Conservation (phyloP, 2,329 filamentous ascomycete species). For the Aspergillus tamarii region DNA sequence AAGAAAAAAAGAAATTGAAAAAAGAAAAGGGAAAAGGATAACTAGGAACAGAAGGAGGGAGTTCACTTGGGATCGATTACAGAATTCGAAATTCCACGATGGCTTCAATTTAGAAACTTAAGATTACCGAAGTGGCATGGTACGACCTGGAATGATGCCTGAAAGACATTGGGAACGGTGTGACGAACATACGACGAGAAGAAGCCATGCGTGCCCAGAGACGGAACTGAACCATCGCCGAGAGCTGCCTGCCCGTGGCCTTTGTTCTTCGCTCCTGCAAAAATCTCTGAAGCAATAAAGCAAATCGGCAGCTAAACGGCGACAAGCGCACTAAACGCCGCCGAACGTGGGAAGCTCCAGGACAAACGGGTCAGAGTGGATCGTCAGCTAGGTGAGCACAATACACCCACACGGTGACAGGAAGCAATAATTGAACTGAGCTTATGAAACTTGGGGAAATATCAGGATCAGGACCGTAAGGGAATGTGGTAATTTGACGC, state of each 20-base stretch:
- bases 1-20: not conserved
- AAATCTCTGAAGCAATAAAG: conserved; percentile 18
- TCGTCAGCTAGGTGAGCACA: conserved; percentile 8
- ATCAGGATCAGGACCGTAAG: not conserved
- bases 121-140: conserved; percentile 23
- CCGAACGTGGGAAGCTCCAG: conserved; percentile 19
- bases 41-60: conserved; percentile 11
- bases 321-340: conserved; percentile 41
- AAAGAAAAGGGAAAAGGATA: conserved; percentile 5
- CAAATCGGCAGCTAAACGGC: conserved; percentile 21
- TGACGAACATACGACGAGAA: conserved; percentile 19
- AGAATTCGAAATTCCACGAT: conserved; percentile 9
- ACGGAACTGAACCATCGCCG: conserved; percentile 6
- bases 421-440: not conserved
- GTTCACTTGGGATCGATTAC: conserved; percentile 1
- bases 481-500: not conserved
- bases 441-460: conserved; percentile 4
- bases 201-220: conserved; percentile 8
- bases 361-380: conserved; percentile 14
- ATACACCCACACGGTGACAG: conserved; percentile 11
- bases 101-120: conserved; percentile 19
- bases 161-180: conserved; percentile 21
- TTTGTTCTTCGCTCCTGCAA: conserved; percentile 5
- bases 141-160: conserved; percentile 12
- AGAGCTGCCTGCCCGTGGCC: conserved; percentile 19